A percentile compares a stretch with the other conserved stretches of the same genome.
Conservation (phyloP, 345 rosid species). For the Populus euphratica region DNA sequence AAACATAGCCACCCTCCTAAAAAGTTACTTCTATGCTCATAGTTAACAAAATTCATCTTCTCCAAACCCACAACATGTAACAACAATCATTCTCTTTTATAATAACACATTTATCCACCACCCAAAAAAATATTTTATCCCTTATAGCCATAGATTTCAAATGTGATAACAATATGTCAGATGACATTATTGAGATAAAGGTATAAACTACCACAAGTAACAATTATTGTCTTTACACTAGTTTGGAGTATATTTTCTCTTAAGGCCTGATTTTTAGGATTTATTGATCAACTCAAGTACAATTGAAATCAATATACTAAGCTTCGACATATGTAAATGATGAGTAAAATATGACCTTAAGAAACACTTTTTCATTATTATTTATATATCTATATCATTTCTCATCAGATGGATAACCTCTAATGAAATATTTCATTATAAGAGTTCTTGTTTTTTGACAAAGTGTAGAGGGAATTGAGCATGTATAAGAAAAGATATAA, state of each 20-base stretch:
- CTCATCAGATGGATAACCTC: constrained; percentile 86
- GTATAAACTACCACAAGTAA: constrained; percentile 96
- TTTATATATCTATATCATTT: constrained; percentile 97
- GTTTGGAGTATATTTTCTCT: constrained; percentile 79
- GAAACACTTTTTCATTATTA: constrained; percentile 81
- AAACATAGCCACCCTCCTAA: no score
- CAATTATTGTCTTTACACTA: constrained; percentile 88
- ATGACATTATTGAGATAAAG: constrained; percentile 96
- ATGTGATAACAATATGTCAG: constrained; percentile 93
- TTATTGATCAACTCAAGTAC: constrained; percentile 97
- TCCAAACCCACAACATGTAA: no score
- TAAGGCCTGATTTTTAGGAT: constrained; percentile 91
- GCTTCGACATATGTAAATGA: constrained; percentile 88
- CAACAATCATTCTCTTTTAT: rapidly evolving
- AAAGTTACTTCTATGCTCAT: no score
- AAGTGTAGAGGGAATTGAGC: constrained; percentile 74
- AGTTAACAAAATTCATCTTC: no score
- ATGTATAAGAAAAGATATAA: constrained; percentile 61
- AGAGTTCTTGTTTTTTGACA: constrained; percentile 91
- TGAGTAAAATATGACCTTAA: constrained; percentile 82
- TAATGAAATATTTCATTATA: constrained; percentile 53
- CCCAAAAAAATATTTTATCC: no score
- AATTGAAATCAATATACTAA: constrained; percentile 70
- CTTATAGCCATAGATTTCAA: constrained; percentile 67
- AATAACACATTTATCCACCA: rapidly evolving